phyloP scores from a whole-genome alignment of 2,329 filamentous ascomycete species.

The Nothophaeocryptopus gaeumannii region DNA sequence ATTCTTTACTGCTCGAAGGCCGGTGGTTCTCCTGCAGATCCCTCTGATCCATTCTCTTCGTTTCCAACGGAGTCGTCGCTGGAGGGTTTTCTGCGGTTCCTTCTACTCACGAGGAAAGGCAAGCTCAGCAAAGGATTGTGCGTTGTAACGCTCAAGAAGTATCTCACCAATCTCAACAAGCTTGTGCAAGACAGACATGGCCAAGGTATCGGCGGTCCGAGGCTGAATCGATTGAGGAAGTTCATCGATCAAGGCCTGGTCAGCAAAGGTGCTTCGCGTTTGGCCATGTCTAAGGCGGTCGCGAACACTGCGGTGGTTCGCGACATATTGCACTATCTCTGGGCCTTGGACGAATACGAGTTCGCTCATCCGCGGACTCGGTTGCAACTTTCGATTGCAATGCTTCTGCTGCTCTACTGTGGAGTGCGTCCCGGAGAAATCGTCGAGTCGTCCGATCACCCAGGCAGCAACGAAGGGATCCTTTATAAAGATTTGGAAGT shows the following conservation, averaged over 20 bases:
- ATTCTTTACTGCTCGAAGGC: too few relatives aligned
- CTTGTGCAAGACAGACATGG: neutral
- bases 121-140: neutral
- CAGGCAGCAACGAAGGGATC: conserved; percentile 11
- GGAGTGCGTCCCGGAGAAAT: conserved; percentile 16
- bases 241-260: neutral
- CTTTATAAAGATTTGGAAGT: conserved; percentile 7
- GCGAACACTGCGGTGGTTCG: conserved; percentile 8
- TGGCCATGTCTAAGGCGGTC: conserved; percentile 1
- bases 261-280: neutral
- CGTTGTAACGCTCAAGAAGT: neutral
- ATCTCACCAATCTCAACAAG: neutral
- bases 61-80: too few relatives aligned
- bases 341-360: conserved; percentile 10
- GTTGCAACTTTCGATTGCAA: conserved; percentile 8
- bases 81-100: neutral
- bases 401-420: conserved; percentile 10
- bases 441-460: conserved; percentile 5
- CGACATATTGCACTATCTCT: conserved; percentile 15
- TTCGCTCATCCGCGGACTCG: conserved; percentile 8
- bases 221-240: neutral
- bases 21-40: too few relatives aligned
- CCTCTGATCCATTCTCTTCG: too few relatives aligned
- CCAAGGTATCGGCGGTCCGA: neutral
- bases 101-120: neutral